Conservation (phyloP, 257 asterid genomes). For the Penstemon barbatus region DNA sequence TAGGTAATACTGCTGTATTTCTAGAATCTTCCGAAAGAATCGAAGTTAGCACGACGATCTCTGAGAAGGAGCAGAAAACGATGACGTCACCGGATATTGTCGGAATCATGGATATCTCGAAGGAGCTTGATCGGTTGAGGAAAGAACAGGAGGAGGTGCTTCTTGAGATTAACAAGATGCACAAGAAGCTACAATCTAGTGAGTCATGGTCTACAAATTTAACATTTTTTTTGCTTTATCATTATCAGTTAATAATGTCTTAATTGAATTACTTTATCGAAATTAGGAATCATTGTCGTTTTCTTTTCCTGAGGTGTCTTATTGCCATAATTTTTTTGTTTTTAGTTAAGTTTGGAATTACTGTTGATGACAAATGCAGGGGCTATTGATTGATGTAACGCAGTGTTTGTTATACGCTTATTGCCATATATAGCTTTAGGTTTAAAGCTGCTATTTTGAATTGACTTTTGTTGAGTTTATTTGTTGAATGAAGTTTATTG, state of each 20-base stretch:
- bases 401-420: constrained; percentile 16
- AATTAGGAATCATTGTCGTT: constrained; percentile 7
- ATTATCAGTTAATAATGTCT: neutral
- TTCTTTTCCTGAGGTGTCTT: constrained; percentile 13
- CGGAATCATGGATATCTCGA: constrained; percentile 49
- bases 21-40: no score
- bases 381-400: constrained; percentile 4
- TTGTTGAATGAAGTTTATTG: constrained; percentile 24
- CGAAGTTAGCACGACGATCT: no score
- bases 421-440: neutral
- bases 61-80: neutral
- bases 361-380: constrained; percentile 18
- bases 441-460: constrained; percentile 10
- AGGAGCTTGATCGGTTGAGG: constrained; percentile 63
- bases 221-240: neutral
- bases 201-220: constrained; percentile 30
- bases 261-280: constrained; percentile 17
- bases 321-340: neutral
- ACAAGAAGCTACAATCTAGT: constrained; percentile 65
- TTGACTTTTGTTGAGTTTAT: constrained; percentile 26
- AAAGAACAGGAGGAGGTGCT: constrained; percentile 51
- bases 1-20: no score
- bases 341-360: constrained; percentile 24
- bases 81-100: constrained; percentile 51
- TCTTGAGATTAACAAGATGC: constrained; percentile 62